Conservation (phyloP, 352 stramenopile species). For the Globisporangium cederbergense region DNA sequence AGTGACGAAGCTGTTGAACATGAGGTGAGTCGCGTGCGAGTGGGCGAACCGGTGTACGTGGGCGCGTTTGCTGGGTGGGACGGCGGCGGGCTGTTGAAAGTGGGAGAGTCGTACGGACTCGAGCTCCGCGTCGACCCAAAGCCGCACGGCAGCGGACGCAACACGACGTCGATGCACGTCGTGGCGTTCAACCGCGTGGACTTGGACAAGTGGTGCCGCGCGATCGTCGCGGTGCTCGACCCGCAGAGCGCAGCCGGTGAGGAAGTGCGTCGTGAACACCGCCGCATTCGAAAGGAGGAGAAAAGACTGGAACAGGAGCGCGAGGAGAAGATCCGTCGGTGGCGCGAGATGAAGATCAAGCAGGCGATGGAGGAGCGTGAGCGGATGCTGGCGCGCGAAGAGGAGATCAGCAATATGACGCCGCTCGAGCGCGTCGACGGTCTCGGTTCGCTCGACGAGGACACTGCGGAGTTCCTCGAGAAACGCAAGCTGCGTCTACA, state of each 20-base stretch:
- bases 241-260: slow-evolving; percentile 51
- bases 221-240: slow-evolving; percentile 68
- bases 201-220: slow-evolving; percentile 79
- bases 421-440: slow-evolving; percentile 63
- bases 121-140: slow-evolving; percentile 75
- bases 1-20: neutral
- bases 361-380: slow-evolving; percentile 56
- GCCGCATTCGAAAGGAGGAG: slow-evolving; percentile 56
- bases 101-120: slow-evolving; percentile 67
- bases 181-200: slow-evolving; percentile 80
- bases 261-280: slow-evolving; percentile 55
- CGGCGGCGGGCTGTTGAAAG: slow-evolving; percentile 60
- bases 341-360: slow-evolving; percentile 58
- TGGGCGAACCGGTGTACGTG: slow-evolving; percentile 47
- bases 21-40: slow-evolving; percentile 15
- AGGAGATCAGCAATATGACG: slow-evolving; percentile 77
- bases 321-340: slow-evolving; percentile 66
- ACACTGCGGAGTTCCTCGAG: slow-evolving; percentile 66
- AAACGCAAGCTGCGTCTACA: slow-evolving; percentile 74
- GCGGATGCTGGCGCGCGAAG: slow-evolving; percentile 47
- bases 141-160: slow-evolving; percentile 18
- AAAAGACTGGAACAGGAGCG: slow-evolving; percentile 50
- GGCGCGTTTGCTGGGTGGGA: slow-evolving; percentile 77
- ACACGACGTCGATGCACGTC: slow-evolving; percentile 47
- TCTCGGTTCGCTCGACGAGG: slow-evolving; percentile 67